These are phyloP conservation scores for Phytophthora macrochlamydospora DNA, from an alignment of 352 stramenopile species.

Conservation along the genomic window DNA sequence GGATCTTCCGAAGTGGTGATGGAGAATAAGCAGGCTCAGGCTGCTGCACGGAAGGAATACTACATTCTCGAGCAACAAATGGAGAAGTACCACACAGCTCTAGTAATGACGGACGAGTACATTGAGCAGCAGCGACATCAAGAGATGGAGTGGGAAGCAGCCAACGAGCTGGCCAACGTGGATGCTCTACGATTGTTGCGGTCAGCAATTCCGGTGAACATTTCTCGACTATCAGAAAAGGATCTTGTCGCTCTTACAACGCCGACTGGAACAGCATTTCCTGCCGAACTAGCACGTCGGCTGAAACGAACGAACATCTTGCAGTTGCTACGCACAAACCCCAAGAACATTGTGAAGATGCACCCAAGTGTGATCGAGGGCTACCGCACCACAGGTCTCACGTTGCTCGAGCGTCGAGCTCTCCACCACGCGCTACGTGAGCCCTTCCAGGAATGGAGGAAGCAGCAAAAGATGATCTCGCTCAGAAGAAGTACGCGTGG, in stretches of 20 bases:
- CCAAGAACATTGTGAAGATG: constrained; percentile 79
- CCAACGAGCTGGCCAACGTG: constrained; percentile 54
- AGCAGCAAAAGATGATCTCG: constrained; percentile 84
- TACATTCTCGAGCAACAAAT: constrained; percentile 91
- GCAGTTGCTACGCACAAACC: constrained; percentile 76
- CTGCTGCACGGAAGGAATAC: constrained; percentile 78
- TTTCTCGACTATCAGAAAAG: constrained; percentile 79
- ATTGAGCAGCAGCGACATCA: constrained; percentile 71
- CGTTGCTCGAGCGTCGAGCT: constrained; percentile 86
- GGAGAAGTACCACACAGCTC: constrained; percentile 90
- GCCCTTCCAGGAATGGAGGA: constrained; percentile 70
- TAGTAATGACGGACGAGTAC: constrained; percentile 92
- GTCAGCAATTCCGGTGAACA: constrained; percentile 81
- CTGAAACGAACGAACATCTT: constrained; percentile 92
- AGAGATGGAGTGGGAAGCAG: constrained; percentile 80
- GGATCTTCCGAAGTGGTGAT: constrained; percentile 70
- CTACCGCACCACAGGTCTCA: constrained; percentile 66
- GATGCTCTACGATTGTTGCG: constrained; percentile 62
- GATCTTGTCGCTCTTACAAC: constrained; percentile 57
- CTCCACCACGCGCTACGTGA: constrained; percentile 75
- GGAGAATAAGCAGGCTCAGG: constrained; percentile 47
- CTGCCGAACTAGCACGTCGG: constrained; percentile 70
- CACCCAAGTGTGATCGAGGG: constrained; percentile 80
- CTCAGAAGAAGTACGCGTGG: constrained; percentile 81
- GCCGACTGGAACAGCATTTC: constrained; percentile 68